phyloP scores from a whole-genome alignment of 805 yeast genomes.

The Sugiyamaella smithiae region DNA sequence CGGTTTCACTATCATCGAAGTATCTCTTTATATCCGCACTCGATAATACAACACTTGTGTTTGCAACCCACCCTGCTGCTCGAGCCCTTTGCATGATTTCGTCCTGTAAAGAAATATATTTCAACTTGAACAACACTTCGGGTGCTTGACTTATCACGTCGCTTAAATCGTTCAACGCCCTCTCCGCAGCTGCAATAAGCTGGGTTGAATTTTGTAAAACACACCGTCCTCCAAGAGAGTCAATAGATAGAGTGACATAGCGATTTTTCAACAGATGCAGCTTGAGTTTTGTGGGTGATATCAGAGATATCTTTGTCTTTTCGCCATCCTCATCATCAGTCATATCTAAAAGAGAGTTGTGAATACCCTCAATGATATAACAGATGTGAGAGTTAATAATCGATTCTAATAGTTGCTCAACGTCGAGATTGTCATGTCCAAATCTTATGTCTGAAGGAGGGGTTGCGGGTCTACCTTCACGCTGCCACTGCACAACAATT shows the following conservation, averaged over 20 bases:
- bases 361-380: slow-evolving; percentile 29
- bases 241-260: slow-evolving; percentile 24
- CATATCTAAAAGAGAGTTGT: slow-evolving; percentile 1
- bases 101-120: slow-evolving; percentile 47
- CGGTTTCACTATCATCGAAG: slow-evolving; percentile 21
- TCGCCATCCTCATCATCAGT: background rate
- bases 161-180: slow-evolving; percentile 29
- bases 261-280: slow-evolving; percentile 22
- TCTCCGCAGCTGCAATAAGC: slow-evolving; percentile 35
- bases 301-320: slow-evolving; percentile 3
- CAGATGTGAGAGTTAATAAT: slow-evolving; percentile 43
- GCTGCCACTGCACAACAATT: slow-evolving; percentile 60
- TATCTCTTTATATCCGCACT: slow-evolving; percentile 45
- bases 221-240: slow-evolving; percentile 24
- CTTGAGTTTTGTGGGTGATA: slow-evolving; percentile 18
- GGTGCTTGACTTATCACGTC: slow-evolving; percentile 24
- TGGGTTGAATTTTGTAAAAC: slow-evolving; percentile 43
- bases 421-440: slow-evolving; percentile 33
- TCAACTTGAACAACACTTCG: slow-evolving; percentile 43
- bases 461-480: slow-evolving; percentile 47
- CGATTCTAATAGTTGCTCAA: slow-evolving; percentile 39
- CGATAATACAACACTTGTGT: slow-evolving; percentile 50
- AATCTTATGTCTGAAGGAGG: slow-evolving; percentile 9
- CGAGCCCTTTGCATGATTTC: slow-evolving; percentile 55
- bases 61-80: slow-evolving; percentile 69